Conservation (phyloP, 2,329 filamentous ascomycete species). For the Nigrograna mackinnonii region DNA sequence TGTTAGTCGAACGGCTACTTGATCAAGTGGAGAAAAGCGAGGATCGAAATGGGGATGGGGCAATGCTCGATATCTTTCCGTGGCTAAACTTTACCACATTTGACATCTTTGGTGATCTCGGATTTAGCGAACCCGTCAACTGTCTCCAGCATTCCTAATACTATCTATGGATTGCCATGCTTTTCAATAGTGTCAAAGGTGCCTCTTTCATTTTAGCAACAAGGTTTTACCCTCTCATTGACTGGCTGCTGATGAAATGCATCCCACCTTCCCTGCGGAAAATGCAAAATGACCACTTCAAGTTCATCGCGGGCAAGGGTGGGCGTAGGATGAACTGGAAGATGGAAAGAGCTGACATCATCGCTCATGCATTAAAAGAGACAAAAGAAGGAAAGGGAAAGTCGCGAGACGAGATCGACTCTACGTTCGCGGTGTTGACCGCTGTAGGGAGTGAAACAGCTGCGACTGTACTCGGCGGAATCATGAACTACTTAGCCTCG, state of each 20-base stretch:
- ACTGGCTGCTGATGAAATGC: conserved; percentile 2
- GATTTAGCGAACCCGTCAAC: conserved; percentile 23
- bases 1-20: conserved; percentile 6
- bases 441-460: conserved; percentile 10
- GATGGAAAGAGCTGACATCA: conserved; percentile 7
- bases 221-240: conserved; percentile 3
- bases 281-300: conserved; percentile 5
- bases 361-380: conserved; percentile 2
- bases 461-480: conserved; percentile 4
- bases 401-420: conserved; percentile 1
- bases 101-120: conserved; percentile 24
- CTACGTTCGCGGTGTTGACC: conserved; percentile 4
- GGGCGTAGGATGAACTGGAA: conserved; percentile 8
- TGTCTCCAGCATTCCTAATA: conserved; percentile 22
- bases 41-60: neutral
- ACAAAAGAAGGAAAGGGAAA: neutral
- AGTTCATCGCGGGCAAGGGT: conserved; percentile 3
- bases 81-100: conserved; percentile 13
- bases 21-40: conserved; percentile 1
- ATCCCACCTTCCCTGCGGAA: conserved; percentile 8
- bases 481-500: conserved; percentile 3
- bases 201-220: conserved; percentile 1
- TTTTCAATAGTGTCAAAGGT: conserved; percentile 6
- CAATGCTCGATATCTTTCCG: conserved; percentile 2
- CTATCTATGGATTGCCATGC: conserved; percentile 11